Evolutionary conservation across 345 rosid genomes (phyloP), one percentile per base, ranked within the genome.

Genomic region (Adansonia digitata): DNA sequence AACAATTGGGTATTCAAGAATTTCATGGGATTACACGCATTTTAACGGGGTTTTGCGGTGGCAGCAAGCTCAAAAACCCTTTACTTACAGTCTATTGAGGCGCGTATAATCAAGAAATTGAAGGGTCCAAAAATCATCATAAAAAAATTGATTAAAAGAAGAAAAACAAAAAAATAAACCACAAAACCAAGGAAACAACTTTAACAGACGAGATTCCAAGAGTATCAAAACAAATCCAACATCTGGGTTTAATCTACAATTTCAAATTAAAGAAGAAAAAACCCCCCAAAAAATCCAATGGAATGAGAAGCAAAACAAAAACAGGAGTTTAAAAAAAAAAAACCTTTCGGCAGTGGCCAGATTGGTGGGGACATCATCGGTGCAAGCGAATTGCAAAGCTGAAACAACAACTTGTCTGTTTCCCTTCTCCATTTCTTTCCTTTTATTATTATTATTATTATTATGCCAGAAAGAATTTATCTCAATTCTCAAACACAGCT

Each of bases 341-440:
- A 60, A 91, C 98, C 98, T 81, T 61, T 93, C 97, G 37, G 93
- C 97, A 45, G 86, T 72, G 83, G 90, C 84, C 77, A 93, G 77
- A 75, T 91, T 88, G 75, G 90, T 48, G 83, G 98, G 83, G 82
- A 85, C 71, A 61, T 95, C 91, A 46, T 91, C 98, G 46, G 93
- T 82, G 84, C 97, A 95, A 63, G 91, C 87, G 81, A 91, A 93
- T 69, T 95, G 99, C 17, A 90, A 78, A 67, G 97, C 88, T 11
- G 94, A 86, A 37, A 93, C 94, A 77, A 73, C 83, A 68, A 86
- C 97, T 67, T 86, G 81, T 71, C 93, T 46, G 22, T 76, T 49
- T 52, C 79, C 84, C 6, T 67, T 80, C 66, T 82, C 84, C 85
- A 82, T 82, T 57, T 75, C 20, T 56, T 52, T 34, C 6, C 29